Conservation (phyloP, 2,329 filamentous ascomycete genomes). For the Fusarium musae region DNA sequence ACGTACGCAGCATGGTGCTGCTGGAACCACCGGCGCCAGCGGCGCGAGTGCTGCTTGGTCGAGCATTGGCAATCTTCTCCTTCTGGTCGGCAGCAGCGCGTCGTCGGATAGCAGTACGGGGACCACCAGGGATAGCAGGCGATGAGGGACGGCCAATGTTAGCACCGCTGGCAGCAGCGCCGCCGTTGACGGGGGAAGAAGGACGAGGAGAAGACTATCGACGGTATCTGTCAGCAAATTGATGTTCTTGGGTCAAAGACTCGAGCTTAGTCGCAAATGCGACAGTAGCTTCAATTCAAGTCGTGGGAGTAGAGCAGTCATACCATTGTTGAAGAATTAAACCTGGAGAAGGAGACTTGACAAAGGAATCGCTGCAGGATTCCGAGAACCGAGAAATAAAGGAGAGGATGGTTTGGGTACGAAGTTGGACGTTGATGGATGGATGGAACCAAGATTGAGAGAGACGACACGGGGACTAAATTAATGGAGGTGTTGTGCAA, state of each 20-base stretch:
- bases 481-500: slow-evolving; percentile 41
- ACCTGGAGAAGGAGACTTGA: slow-evolving; percentile 34
- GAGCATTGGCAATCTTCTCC: slow-evolving; percentile 93
- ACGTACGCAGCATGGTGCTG: slow-evolving; percentile 97
- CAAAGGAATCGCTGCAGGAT: slow-evolving; percentile 51
- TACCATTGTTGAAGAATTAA: slow-evolving; percentile 48
- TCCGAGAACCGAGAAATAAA: slow-evolving; percentile 40
- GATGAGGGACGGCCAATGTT: slow-evolving; percentile 83
- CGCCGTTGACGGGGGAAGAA: slow-evolving; percentile 67
- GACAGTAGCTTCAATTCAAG: slow-evolving; percentile 36
- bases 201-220: slow-evolving; percentile 68
- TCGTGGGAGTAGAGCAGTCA: neutral
- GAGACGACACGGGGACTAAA: slow-evolving; percentile 38
- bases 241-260: neutral
- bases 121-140: slow-evolving; percentile 89
- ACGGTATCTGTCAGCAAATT: slow-evolving; percentile 1
- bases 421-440: slow-evolving; percentile 34
- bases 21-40: slow-evolving; percentile 95
- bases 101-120: slow-evolving; percentile 93
- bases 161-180: slow-evolving; percentile 72
- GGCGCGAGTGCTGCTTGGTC: slow-evolving; percentile 90
- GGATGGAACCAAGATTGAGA: slow-evolving; percentile 40
- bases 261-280: slow-evolving; percentile 33
- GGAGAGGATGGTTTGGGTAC: slow-evolving; percentile 24
- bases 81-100: slow-evolving; percentile 97